A percentile compares a stretch with the other conserved stretches of the same genome.
phyloP scores from a whole-genome alignment of 164 flowering plant species.

The grape (Vitis vinifera) region DNA sequence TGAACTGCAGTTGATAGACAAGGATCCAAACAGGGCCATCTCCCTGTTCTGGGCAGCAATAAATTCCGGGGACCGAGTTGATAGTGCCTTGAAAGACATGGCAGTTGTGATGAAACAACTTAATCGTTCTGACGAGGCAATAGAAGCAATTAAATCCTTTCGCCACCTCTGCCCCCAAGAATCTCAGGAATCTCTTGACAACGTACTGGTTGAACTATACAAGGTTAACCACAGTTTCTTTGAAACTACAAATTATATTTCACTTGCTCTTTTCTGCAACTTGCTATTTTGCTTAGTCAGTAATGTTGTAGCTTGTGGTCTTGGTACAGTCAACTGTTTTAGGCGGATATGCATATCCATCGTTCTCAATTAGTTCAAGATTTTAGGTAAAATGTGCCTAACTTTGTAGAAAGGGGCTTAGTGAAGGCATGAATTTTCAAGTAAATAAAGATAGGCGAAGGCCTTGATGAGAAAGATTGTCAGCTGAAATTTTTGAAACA shows the following conservation, averaged over 20 bases:
- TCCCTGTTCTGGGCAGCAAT: conserved; percentile 87
- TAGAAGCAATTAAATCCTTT: conserved; percentile 90
- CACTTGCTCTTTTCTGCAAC: neutral
- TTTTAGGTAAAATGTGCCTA: too few species aligned
- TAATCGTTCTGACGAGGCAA: conserved; percentile 80
- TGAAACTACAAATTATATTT: too few species aligned
- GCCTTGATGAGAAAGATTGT: too few species aligned
- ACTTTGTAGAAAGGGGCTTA: too few species aligned
- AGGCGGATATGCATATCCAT: too few species aligned
- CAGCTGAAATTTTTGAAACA: too few species aligned
- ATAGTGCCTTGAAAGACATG: conserved; percentile 94
- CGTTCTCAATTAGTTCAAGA: too few species aligned
- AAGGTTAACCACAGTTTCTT: conserved; percentile 45
- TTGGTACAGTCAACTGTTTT: too few species aligned
- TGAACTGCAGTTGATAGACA: conserved; percentile 60
- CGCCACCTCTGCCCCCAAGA: conserved; percentile 72
- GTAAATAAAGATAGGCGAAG: too few species aligned
- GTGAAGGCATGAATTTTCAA: too few species aligned
- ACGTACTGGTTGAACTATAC: conserved; percentile 80
- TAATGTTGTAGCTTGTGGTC: neutral
- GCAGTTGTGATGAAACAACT: conserved; percentile 88
- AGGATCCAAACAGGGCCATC: conserved; percentile 68
- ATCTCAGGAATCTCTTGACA: conserved; percentile 86
- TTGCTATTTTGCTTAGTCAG: neutral
- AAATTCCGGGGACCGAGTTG: conserved; percentile 79